Evolutionary conservation across 306 rosid species (phyloP), one percentile per base, ranked within the genome.

Genomic region (Adenanthera pavonina): DNA sequence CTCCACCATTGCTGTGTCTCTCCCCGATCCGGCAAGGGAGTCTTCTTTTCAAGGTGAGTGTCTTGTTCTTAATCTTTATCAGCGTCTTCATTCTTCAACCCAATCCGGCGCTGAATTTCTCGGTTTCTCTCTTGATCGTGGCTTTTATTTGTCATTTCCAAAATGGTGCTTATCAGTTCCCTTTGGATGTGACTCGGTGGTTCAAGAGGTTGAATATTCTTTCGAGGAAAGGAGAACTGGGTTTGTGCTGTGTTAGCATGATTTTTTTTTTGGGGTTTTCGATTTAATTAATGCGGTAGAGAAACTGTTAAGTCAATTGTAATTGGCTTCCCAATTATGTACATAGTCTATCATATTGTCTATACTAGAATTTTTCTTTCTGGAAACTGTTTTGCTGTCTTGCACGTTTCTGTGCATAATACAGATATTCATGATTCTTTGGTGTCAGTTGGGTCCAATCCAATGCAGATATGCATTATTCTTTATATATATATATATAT

Each of bases 191-290:
- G 86, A 79, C 70, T 46, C 83, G 36, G 90, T 65, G 43, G 88
- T 69, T 25, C 88, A 87, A 72, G 92, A 88, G 84, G 85, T 89
- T 67, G 99, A 96, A 53, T 93, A 93, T 83, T 93, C 98, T n/a
- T 95, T 95, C 2, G 99, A 95, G 93, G 99, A 95, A 85, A 88
- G 89, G 84, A 92, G 98, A 70, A 76, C 94, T 89, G 8, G 93
- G 89, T 43, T 93, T 75, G 33, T 82, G 81, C 69, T 87, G 82
- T 82, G 76, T 60, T 83, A 33, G 83, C 78, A 35, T 82, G 30
- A 25, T 25, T 25, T 25, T 25, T 25, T 25, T 25, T 25, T 25
- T 25, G 30, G 30, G 30, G 30, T 25, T 25, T 25, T 25, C 30
- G 30, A 25, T 25, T 25, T 25, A 25, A 25, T 25, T 25, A 25